Conservation (phyloP, 2,329 filamentous ascomycete species). For the Colletotrichum somersetense region DNA sequence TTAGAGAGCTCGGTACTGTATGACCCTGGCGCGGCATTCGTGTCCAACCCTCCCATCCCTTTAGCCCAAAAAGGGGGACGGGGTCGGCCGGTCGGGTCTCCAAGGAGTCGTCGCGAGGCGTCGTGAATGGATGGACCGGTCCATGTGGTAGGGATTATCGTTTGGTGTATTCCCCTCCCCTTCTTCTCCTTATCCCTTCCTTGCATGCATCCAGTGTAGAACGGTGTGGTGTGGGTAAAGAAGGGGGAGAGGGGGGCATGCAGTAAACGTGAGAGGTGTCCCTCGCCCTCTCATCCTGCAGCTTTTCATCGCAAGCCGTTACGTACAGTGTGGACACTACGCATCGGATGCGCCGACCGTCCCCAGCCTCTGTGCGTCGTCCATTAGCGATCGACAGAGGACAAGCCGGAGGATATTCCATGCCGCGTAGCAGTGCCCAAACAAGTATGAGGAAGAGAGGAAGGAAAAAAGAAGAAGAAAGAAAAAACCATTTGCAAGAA, state of each 20-base stretch:
- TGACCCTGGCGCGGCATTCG: neutral
- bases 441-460: neutral
- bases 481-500: neutral
- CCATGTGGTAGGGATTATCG: neutral
- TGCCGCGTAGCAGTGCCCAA: neutral
- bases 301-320: constrained; percentile 17
- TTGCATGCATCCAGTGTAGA: constrained; percentile 1
- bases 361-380: neutral
- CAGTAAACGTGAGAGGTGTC: constrained; percentile 4
- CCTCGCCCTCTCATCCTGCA: constrained; percentile 9
- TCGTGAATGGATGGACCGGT: constrained; percentile 11
- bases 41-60: neutral
- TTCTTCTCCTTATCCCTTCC: neutral
- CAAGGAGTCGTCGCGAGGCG: neutral
- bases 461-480: neutral
- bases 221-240: constrained; percentile 4
- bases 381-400: neutral
- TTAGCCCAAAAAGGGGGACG: neutral
- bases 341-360: neutral
- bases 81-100: neutral
- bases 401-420: neutral
- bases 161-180: neutral
- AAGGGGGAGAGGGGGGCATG: neutral
- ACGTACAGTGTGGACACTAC: constrained; percentile 18
- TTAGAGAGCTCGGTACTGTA: neutral